A percentile compares a stretch with the other conserved stretches of the same genome.
Conservation (phyloP, 129 eudicot genomes). For the Flaveria trinervia region DNA sequence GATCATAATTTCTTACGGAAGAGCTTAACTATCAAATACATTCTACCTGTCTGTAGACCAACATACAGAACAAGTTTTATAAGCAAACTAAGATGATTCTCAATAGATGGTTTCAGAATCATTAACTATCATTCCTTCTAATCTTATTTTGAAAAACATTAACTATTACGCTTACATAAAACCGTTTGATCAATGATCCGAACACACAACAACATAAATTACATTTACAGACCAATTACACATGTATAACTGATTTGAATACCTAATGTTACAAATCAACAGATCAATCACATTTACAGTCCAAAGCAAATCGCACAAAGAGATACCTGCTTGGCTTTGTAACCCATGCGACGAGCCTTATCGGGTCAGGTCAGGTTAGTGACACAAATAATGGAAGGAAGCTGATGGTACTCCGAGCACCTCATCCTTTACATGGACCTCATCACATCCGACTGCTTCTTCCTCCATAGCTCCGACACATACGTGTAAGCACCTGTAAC, state of each 20-base stretch:
- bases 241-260: background rate
- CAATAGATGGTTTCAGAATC: no score
- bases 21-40: background rate
- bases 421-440: constrained; percentile 69
- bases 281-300: background rate
- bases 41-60: no score
- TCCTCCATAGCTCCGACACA: constrained; percentile 82
- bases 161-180: no score
- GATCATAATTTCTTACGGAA: background rate
- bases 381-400: constrained; percentile 83
- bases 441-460: constrained; percentile 86
- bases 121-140: no score
- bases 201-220: no score
- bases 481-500: constrained; percentile 66
- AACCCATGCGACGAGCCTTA: constrained; percentile 86
- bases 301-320: background rate
- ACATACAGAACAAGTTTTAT: no score
- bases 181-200: no score
- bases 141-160: no score
- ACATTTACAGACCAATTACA: background rate
- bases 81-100: no score
- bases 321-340: constrained; percentile 83
- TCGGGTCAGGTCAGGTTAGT: constrained; percentile 90
- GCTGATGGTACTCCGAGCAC: constrained; percentile 89
- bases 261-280: constrained; percentile 4